Base-by-base conservation (phyloP, 306 rosid genomes). In the Cucumis sativus region DNA sequence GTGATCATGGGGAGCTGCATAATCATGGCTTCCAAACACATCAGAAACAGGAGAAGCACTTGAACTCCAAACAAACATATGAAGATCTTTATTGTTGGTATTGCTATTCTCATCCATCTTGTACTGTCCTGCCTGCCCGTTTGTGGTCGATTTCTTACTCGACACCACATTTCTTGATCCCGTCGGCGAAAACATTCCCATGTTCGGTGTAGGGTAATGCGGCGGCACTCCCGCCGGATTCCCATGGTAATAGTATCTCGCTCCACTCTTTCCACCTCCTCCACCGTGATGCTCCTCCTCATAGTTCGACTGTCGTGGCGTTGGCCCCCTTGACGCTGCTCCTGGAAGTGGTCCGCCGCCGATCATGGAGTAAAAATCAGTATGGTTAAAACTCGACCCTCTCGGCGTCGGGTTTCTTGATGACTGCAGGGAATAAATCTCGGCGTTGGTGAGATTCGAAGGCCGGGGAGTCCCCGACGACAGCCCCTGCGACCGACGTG, bases 11-110 rank as follows among this genome's bases (percentile, higher is more conserved):
- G 73, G 57, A 18, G 69, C 81, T 0, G 87, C 90, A 41, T 83
- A 86, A 61, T 92, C 96, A 79, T 86, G 89, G 61, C 89, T 84
- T 6, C 90, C 97, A 35, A 88, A 93, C 11, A 93, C 97, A 67
- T 93, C 97, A 0, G 98, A 91, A 23, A 89, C 97, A 0, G 96
- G 95, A 0, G 98, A 93, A 80, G 85, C 83, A 69, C 95, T 91
- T 1, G 98, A 91, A 63, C 97, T 91, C 98, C 98, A 93, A 35
- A 93, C 97, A 67, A 91, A 91, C 98, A 89, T 93, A 21, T 93
- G 97, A 59, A 93, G 93, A 60, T 93, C 97, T 52, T 77, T 89
- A 14, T 68, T 82, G 61, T 65, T 67, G 20, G 40, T 66, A 39
- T 39, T 39, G 13, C 40, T 40, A 9, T 89, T 86, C 21, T 84